Base-by-base conservation (phyloP, 768 basidiomycete genomes). In the Termitomyces sp. region DNA sequence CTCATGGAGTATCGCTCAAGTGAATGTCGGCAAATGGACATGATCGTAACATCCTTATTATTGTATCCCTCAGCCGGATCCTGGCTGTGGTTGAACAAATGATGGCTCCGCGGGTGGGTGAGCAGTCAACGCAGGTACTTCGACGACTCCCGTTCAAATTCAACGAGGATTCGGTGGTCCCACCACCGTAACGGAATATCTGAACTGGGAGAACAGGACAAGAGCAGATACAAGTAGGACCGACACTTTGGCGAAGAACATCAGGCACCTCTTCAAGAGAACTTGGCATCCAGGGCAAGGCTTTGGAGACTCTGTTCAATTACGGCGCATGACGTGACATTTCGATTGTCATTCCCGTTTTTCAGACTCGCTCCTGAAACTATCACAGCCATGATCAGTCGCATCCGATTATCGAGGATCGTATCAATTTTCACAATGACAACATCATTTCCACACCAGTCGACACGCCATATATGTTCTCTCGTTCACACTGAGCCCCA, bases 1-100 rank as follows among this genome's bases (percentile, higher is more conserved):
- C n/a, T n/a, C n/a, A 72, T 32, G 8, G 68, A n/a, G 33, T 58
- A 4, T 26, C 4, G 26, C 26, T 26, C 26, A 26, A 26, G 26
- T 26, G 26, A 26, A 26, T 26, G 26, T 26, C 26, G 2, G 4
- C 26, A 26, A 2, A 26, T 26, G 26, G 26, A 26, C 26, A 26
- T 26, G 26, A 26, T 26, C 26, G 26, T 26, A 26, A 26, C 26
- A 26, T 4, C 2, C 26, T 2, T 26, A 26, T 26, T 4, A 26
- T 26, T 2, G 26, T 26, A 26, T 26, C 26, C 26, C 26, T 26
- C 26, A 26, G 4, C 26, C 26, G 26, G 26, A 26, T 26, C 26
- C 26, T 26, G 26, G 26, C 26, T 26, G 26, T 26, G 26, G 26
- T 26, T 4, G 26, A 26, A 26, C 26, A 26, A 26, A 26, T 26